Evolutionary conservation across 169 alveolate genomes (phyloP).

Genomic region (Plasmodium ovale): DNA sequence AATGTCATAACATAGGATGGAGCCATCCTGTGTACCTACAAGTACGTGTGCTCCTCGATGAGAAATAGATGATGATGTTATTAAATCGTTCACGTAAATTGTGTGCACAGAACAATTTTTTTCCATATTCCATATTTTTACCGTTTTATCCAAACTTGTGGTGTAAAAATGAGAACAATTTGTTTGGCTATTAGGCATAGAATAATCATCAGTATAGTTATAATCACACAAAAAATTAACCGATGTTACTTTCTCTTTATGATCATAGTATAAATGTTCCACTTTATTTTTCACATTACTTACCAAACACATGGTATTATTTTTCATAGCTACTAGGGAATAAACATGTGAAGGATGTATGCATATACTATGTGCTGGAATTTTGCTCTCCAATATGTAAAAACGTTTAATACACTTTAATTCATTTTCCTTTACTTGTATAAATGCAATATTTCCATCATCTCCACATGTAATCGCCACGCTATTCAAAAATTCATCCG

Average conservation of each 20-base stretch:
- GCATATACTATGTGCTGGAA: constrained; percentile 19
- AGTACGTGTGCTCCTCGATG: neutral
- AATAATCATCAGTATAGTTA: neutral
- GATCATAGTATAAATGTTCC: constrained; percentile 10
- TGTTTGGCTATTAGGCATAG: neutral
- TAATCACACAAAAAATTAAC: constrained; percentile 17
- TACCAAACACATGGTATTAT: constrained; percentile 1
- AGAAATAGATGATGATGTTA: constrained; percentile 5
- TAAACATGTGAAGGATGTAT: constrained; percentile 14
- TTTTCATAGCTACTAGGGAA: neutral
- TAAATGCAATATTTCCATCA: constrained; percentile 15
- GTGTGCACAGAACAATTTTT: neutral
- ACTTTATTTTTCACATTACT: neutral
- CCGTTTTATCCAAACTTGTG: constrained; percentile 25
- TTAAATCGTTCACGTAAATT: neutral
- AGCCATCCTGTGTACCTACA: constrained; percentile 18
- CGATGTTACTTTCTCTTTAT: constrained; percentile 28
- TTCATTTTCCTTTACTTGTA: neutral
- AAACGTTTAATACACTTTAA: constrained; percentile 16
- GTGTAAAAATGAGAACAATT: constrained; percentile 8
- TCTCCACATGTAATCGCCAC: neutral
- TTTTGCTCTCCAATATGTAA: constrained; percentile 9
- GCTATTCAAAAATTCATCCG: neutral
- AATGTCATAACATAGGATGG: constrained; percentile 18
- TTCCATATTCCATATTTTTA: constrained; percentile 2